Evolutionary conservation across 441 rosid genomes (phyloP).

Genomic region (Erodium moschatum): DNA sequence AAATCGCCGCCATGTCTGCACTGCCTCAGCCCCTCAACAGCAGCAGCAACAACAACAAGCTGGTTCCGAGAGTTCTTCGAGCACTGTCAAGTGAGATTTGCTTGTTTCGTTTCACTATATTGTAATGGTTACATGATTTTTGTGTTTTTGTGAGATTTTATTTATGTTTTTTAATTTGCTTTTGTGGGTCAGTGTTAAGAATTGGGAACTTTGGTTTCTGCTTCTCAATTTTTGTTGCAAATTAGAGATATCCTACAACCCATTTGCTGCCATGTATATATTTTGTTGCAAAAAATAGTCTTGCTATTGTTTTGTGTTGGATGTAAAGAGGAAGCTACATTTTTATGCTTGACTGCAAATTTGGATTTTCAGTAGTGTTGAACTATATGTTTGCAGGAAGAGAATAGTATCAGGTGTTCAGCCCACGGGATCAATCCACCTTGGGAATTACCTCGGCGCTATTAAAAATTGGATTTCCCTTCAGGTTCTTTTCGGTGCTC

Average conservation of each 20-base stretch:
- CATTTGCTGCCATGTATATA: background rate
- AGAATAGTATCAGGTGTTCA: conserved; percentile 88
- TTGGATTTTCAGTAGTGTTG: background rate
- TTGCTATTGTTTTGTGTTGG: background rate
- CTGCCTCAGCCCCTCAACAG: conserved; percentile 28
- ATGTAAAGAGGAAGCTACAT: background rate
- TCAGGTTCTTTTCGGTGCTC: conserved; percentile 41
- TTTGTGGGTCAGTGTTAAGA: background rate
- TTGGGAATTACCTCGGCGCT: conserved; percentile 89
- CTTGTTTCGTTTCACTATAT: background rate
- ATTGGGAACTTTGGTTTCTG: background rate
- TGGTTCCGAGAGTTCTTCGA: conserved; percentile 35
- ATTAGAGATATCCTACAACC: background rate
- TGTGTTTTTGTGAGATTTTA: background rate
- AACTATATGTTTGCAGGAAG: conserved; percentile 36
- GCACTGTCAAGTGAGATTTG: conserved; percentile 30
- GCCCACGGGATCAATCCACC: conserved; percentile 84
- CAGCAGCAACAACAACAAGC: conserved; percentile 13
- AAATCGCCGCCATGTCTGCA: conserved; percentile 25
- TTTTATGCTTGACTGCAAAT: background rate
- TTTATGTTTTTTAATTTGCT: background rate
- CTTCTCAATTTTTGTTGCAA: background rate
- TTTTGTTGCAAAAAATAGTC: background rate
- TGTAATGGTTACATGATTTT: background rate
- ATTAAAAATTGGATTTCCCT: conserved; percentile 75